A percentile compares a stretch with the other conserved stretches of the same genome.
phyloP scores from a whole-genome alignment of 805 yeast genomes.

The Kuraishia ogatae region DNA sequence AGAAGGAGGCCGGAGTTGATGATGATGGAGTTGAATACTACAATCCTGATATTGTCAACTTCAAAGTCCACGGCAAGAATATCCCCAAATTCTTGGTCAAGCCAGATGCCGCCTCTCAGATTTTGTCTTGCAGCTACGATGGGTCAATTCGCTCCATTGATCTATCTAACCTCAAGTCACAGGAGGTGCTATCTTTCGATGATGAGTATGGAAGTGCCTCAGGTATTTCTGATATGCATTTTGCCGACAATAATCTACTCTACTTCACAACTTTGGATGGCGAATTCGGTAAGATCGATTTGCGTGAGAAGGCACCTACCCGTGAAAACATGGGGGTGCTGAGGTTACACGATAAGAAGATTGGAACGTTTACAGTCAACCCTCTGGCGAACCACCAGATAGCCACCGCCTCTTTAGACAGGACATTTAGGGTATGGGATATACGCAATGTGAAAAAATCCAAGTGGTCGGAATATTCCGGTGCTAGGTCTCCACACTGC shows the following conservation, averaged over 20 bases:
- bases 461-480: constrained; percentile 52
- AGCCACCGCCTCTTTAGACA: constrained; percentile 84
- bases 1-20: constrained; percentile 24
- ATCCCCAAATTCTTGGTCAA: constrained; percentile 57
- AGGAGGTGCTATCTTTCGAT: constrained; percentile 50
- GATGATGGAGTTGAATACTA: constrained; percentile 28
- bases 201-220: constrained; percentile 43
- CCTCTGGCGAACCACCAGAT: constrained; percentile 58
- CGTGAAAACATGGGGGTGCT: constrained; percentile 22
- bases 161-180: constrained; percentile 46
- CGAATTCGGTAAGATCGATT: constrained; percentile 65
- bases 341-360: constrained; percentile 80
- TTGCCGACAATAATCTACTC: constrained; percentile 47
- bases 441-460: constrained; percentile 42
- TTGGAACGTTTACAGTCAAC: constrained; percentile 80
- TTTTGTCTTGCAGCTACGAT: constrained; percentile 76
- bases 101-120: constrained; percentile 37
- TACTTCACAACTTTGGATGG: constrained; percentile 78
- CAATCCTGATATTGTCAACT: constrained; percentile 47
- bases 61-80: constrained; percentile 70
- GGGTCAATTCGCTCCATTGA: constrained; percentile 77
- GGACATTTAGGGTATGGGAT: constrained; percentile 85
- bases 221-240: constrained; percentile 71
- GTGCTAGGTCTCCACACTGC: constrained; percentile 35
- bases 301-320: constrained; percentile 32